These are phyloP conservation scores for Rhynchosporium secalis DNA, from an alignment of 2,329 filamentous ascomycete genomes.

Conservation along the genomic window DNA sequence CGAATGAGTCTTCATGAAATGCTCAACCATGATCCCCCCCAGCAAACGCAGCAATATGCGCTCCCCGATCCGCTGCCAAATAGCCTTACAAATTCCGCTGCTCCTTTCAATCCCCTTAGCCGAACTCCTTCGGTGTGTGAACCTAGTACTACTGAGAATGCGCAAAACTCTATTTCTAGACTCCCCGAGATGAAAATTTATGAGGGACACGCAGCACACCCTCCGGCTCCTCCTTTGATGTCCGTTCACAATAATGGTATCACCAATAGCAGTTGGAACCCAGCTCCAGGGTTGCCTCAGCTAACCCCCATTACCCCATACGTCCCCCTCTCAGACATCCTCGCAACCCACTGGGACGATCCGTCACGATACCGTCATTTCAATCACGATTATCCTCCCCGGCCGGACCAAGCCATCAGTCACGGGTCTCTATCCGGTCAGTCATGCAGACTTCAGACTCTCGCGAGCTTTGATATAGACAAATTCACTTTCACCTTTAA, in stretches of 20 bases:
- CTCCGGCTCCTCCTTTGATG: neutral
- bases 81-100: neutral
- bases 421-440: neutral
- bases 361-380: neutral
- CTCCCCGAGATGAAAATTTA: no score
- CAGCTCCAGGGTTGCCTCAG: neutral
- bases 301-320: neutral
- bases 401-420: conserved; percentile 3
- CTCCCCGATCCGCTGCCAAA: neutral
- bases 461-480: neutral
- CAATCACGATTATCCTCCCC: neutral
- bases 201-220: neutral
- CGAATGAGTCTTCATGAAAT: conserved; percentile 1
- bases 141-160: no score
- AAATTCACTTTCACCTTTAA: neutral
- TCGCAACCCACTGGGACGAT: neutral
- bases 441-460: neutral
- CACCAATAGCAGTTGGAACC: neutral
- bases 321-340: neutral
- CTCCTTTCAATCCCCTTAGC: neutral
- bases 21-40: neutral
- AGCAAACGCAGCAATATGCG: neutral
- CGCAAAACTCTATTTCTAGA: no score
- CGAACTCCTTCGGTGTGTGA: no score
- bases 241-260: neutral